These are phyloP conservation scores for Paracamarosporium sp. DNA, from an alignment of 2,329 filamentous ascomycete genomes.

Conservation along the genomic window DNA sequence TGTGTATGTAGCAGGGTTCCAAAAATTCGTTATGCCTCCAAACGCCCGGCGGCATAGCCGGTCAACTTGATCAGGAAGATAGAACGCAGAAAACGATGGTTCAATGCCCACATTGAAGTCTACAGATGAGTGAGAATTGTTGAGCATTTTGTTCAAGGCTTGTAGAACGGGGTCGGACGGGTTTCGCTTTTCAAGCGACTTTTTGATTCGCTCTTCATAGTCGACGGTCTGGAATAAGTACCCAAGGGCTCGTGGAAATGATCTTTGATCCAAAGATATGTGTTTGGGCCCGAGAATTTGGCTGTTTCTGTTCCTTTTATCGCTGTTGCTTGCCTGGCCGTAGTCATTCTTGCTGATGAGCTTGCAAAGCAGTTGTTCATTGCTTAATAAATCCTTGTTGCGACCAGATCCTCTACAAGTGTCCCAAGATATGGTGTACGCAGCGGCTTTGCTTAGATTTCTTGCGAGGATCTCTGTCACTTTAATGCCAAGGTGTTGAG, in stretches of 20 bases:
- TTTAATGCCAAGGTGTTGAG: slow-evolving; percentile 49
- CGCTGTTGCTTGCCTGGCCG: slow-evolving; percentile 42
- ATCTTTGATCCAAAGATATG: slow-evolving; percentile 63
- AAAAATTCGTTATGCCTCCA: slow-evolving; percentile 69
- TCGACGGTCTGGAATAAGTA: slow-evolving; percentile 74
- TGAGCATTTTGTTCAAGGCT: slow-evolving; percentile 73
- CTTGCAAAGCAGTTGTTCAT: slow-evolving; percentile 72
- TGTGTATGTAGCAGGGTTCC: slow-evolving; percentile 77
- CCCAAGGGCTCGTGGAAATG: slow-evolving; percentile 79
- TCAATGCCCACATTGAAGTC: slow-evolving; percentile 80
- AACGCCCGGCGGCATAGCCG: slow-evolving; percentile 75
- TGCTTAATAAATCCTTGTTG: slow-evolving; percentile 56
- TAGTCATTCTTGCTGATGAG: slow-evolving; percentile 73
- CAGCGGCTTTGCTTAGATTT: slow-evolving; percentile 79
- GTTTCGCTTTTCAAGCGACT: slow-evolving; percentile 65
- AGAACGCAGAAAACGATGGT: slow-evolving; percentile 81
- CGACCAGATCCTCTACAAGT: slow-evolving; percentile 55
- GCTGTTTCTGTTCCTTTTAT: neutral
- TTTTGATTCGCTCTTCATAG: slow-evolving; percentile 38
- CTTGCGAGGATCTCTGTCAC: slow-evolving; percentile 53
- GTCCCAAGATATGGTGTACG: slow-evolving; percentile 84
- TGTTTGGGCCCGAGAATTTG: neutral
- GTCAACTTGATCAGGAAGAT: slow-evolving; percentile 75
- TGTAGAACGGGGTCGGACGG: slow-evolving; percentile 66
- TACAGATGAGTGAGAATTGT: slow-evolving; percentile 69